Conservation (phyloP, 1,139 yeast genomes). For the Diutina rugosa region DNA sequence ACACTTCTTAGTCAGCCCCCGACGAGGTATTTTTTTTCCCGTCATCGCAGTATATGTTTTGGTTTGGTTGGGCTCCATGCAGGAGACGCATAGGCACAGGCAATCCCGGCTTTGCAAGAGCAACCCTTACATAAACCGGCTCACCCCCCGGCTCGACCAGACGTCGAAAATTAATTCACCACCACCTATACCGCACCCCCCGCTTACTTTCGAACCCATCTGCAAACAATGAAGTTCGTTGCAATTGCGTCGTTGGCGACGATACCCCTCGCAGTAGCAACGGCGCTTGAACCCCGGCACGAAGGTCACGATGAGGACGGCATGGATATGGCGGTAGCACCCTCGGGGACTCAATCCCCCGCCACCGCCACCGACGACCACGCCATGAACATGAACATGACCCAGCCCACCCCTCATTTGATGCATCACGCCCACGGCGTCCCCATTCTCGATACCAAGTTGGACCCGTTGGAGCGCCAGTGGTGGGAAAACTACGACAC, state of each 20-base stretch:
- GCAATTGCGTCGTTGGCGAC: background rate
- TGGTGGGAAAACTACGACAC: conserved; percentile 77
- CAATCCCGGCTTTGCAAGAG: background rate
- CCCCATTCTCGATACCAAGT: conserved; percentile 58
- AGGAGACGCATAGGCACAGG: background rate
- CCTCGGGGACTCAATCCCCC: background rate
- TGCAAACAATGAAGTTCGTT: background rate
- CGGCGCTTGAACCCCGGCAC: background rate
- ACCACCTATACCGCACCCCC: background rate
- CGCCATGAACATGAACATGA: background rate
- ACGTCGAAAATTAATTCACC: background rate
- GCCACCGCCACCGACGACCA: background rate
- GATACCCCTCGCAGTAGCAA: background rate
- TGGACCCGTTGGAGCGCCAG: conserved; percentile 58
- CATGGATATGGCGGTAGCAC: background rate
- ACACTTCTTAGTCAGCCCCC: background rate
- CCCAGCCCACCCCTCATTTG: conserved; percentile 36
- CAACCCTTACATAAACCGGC: background rate
- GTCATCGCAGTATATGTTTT: background rate
- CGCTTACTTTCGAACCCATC: background rate
- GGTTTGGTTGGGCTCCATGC: background rate
- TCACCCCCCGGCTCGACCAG: background rate
- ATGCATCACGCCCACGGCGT: conserved; percentile 51
- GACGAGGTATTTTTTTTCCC: background rate
- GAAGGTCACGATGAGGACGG: background rate